Percentiles rank a stretch among this genome's conserved stretches.
phyloP scores from a whole-genome alignment of 2,329 filamentous ascomycete species.

The Aspergillus chevalieri region DNA sequence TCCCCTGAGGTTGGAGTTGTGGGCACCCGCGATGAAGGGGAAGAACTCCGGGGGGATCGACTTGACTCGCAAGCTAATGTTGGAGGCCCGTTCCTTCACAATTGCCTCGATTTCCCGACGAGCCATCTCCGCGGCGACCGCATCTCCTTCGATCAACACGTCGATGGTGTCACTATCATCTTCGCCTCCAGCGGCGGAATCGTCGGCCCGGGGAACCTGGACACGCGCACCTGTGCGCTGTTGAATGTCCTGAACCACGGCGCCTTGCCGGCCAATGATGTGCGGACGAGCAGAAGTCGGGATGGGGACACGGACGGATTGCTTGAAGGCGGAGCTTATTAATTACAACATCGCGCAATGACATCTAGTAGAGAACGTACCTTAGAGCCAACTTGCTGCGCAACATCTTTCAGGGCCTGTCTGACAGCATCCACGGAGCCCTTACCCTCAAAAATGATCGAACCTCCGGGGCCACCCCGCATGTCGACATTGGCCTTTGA shows the following conservation, averaged over 20 bases:
- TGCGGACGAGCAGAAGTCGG: slow-evolving; percentile 77
- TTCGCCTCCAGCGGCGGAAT: slow-evolving; percentile 58
- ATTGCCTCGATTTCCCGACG: slow-evolving; percentile 79
- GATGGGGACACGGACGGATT: slow-evolving; percentile 68
- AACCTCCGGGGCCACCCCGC: slow-evolving; percentile 64
- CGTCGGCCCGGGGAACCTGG: slow-evolving; percentile 77
- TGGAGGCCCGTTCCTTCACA: slow-evolving; percentile 76
- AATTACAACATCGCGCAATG: neutral
- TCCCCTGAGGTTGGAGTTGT: slow-evolving; percentile 60
- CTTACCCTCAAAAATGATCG: slow-evolving; percentile 74
- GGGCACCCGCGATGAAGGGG: slow-evolving; percentile 82
- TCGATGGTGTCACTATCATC: slow-evolving; percentile 74
- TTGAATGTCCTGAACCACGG: slow-evolving; percentile 83
- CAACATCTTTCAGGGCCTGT: slow-evolving; percentile 82
- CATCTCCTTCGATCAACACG: slow-evolving; percentile 84
- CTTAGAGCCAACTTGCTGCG: slow-evolving; percentile 80
- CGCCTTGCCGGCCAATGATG: slow-evolving; percentile 88
- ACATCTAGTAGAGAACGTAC: slow-evolving; percentile 42
- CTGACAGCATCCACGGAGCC: slow-evolving; percentile 79
- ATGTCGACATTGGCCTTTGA: slow-evolving; percentile 82
- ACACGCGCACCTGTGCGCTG: slow-evolving; percentile 85
- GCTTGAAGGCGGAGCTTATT: slow-evolving; percentile 34
- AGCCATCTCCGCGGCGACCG: slow-evolving; percentile 77
- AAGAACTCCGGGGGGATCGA: slow-evolving; percentile 88
- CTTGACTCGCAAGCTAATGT: slow-evolving; percentile 72